A percentile compares a stretch with the other conserved stretches of the same genome.
Evolutionary conservation across 2,329 filamentous ascomycete genomes (phyloP).

Genomic region (Coleophoma eucalyptorum): DNA sequence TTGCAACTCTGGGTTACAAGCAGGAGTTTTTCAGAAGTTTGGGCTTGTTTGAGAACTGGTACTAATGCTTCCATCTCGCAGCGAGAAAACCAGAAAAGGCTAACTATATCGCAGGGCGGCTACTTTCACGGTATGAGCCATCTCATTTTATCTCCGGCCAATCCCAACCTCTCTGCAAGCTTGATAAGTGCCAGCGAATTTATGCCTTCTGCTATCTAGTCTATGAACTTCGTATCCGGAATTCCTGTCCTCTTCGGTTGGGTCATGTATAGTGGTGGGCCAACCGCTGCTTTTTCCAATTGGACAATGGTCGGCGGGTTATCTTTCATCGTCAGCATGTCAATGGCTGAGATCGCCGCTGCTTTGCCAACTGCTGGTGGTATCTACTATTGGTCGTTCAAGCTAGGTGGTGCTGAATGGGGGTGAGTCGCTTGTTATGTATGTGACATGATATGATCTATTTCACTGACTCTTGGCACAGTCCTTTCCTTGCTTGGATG

Average conservation of each 20-base stretch:
- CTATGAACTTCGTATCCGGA: conserved; percentile 35
- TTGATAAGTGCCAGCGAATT: not conserved
- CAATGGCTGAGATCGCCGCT: conserved; percentile 33
- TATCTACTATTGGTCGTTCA: conserved; percentile 35
- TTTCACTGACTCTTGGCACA: not conserved
- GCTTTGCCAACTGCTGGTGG: conserved; percentile 33
- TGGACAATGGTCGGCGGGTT: conserved; percentile 35
- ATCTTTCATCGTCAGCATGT: conserved; percentile 29
- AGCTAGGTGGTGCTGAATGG: conserved; percentile 30
- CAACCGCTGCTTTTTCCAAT: conserved; percentile 32
- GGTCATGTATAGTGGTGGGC: conserved; percentile 34
- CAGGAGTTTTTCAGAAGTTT: conserved; percentile 30
- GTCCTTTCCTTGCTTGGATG: conserved; percentile 34
- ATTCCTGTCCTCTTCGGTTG: conserved; percentile 35
- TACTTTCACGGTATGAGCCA: conserved; percentile 24
- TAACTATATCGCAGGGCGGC: conserved; percentile 16
- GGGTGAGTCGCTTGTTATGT: conserved; percentile 17
- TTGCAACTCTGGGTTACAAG: conserved; percentile 30
- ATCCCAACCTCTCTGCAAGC: not conserved
- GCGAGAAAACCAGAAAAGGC: too few species aligned
- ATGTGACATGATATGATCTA: not conserved
- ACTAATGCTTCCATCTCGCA: not conserved
- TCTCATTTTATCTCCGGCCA: not conserved
- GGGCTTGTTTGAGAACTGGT: conserved; percentile 32
- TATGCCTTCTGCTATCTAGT: conserved; percentile 1